Conservation (phyloP, 805 yeast genomes). For the Kluyveromyces dobzhanskii region DNA sequence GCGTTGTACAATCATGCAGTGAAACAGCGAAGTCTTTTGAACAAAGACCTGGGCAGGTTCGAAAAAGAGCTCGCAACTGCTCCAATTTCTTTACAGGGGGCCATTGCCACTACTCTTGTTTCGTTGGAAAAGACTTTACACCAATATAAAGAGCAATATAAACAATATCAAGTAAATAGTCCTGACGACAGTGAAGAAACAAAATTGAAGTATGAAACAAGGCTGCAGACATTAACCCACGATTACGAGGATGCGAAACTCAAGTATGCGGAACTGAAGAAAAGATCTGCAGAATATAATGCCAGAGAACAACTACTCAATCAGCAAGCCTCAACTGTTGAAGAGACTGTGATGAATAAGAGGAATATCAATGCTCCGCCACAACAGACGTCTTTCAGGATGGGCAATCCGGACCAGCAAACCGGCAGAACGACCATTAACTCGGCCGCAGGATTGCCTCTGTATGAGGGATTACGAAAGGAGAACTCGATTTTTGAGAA, state of each 20-base stretch:
- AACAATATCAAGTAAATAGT: slow-evolving; percentile 41
- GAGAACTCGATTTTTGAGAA: slow-evolving; percentile 58
- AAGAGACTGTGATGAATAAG: slow-evolving; percentile 21
- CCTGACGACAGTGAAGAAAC: slow-evolving; percentile 11
- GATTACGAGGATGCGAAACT: slow-evolving; percentile 27
- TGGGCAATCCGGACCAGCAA: slow-evolving; percentile 26
- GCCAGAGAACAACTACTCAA: slow-evolving; percentile 22
- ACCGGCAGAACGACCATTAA: not conserved
- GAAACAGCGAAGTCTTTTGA: slow-evolving; percentile 69
- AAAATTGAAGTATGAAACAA: slow-evolving; percentile 42
- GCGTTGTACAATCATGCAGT: slow-evolving; percentile 84
- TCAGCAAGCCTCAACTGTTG: slow-evolving; percentile 19
- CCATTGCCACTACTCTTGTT: slow-evolving; percentile 50
- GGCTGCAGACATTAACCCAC: slow-evolving; percentile 49
- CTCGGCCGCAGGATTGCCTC: slow-evolving; percentile 26
- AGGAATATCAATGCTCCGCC: slow-evolving; percentile 20
- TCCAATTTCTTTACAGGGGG: slow-evolving; percentile 67
- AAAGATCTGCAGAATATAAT: slow-evolving; percentile 17
- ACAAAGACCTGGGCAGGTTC: slow-evolving; percentile 58
- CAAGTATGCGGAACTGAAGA: slow-evolving; percentile 30
- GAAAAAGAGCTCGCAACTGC: slow-evolving; percentile 55
- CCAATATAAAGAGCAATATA: slow-evolving; percentile 37
- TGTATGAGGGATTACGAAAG: slow-evolving; percentile 57
- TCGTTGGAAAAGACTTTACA: slow-evolving; percentile 68
- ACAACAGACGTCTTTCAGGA: not conserved